phyloP scores from a whole-genome alignment of 2,329 filamentous ascomycete species.

The Botrytis hyacinthi region DNA sequence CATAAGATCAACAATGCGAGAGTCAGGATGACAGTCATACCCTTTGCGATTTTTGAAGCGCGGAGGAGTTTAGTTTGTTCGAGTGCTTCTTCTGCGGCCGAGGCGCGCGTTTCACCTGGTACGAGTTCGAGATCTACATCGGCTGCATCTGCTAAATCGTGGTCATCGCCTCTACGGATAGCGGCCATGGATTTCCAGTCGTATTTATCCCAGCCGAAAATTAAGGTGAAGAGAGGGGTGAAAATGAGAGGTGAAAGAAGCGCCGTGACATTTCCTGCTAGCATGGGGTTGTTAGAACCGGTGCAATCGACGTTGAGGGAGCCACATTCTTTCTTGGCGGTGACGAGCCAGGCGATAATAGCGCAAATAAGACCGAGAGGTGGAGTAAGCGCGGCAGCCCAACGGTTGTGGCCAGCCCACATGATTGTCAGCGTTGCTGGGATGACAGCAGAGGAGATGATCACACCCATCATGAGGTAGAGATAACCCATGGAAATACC shows the following conservation, averaged over 20 bases:
- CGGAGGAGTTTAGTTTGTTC: slow-evolving; percentile 50
- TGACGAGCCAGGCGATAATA: slow-evolving; percentile 75
- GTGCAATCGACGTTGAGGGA: slow-evolving; percentile 69
- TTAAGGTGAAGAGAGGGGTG: slow-evolving; percentile 71
- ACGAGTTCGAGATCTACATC: slow-evolving; percentile 65
- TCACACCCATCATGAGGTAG: slow-evolving; percentile 87
- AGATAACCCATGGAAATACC: slow-evolving; percentile 84
- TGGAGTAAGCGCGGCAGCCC: slow-evolving; percentile 68
- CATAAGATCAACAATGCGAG: slow-evolving; percentile 75
- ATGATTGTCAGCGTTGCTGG: slow-evolving; percentile 77
- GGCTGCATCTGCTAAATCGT: slow-evolving; percentile 62
- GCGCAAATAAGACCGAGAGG: slow-evolving; percentile 67
- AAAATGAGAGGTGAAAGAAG: slow-evolving; percentile 74
- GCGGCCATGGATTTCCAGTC: slow-evolving; percentile 81
- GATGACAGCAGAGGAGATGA: slow-evolving; percentile 82
- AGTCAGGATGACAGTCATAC: slow-evolving; percentile 60
- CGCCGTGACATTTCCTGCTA: slow-evolving; percentile 81
- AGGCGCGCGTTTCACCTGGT: slow-evolving; percentile 47
- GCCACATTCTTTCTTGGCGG: slow-evolving; percentile 67
- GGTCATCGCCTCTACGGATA: slow-evolving; percentile 77
- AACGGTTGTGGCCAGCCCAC: slow-evolving; percentile 77
- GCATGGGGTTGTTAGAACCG: slow-evolving; percentile 83
- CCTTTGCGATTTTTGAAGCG: slow-evolving; percentile 50
- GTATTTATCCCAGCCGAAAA: slow-evolving; percentile 66
- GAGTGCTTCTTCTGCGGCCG: slow-evolving; percentile 43